These are phyloP conservation scores for Lipomyces yamanashiensis DNA, from an alignment of 805 yeast genomes.

Conservation along the genomic window DNA sequence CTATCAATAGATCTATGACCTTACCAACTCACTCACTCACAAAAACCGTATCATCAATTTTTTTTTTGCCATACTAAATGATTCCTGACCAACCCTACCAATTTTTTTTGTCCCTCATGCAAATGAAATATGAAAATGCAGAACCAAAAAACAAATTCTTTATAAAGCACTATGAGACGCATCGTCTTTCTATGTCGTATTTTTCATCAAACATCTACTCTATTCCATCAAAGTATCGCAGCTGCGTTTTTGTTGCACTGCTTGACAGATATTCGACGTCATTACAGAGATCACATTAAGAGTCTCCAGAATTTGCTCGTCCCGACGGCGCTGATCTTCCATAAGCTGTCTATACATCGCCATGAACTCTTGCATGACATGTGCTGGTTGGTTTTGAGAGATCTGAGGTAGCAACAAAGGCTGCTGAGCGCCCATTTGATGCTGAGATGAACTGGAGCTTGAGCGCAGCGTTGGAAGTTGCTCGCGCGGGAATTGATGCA, in stretches of 20 bases:
- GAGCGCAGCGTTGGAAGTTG: neutral
- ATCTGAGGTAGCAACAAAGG: neutral
- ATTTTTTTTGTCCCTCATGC: neutral
- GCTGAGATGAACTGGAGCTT: neutral
- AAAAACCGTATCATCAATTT: too few species aligned
- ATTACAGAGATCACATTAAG: slow-evolving; percentile 17
- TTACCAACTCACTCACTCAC: too few species aligned
- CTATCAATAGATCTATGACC: too few species aligned
- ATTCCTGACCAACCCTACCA: too few species aligned
- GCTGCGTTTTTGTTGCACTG: slow-evolving; percentile 2
- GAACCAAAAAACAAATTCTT: neutral
- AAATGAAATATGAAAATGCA: neutral
- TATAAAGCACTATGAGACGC: neutral
- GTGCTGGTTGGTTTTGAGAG: neutral
- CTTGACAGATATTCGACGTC: slow-evolving; percentile 19
- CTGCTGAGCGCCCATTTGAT: neutral
- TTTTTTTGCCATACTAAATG: too few species aligned
- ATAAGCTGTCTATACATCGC: slow-evolving; percentile 16
- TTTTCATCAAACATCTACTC: neutral
- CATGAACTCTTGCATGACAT: slow-evolving; percentile 16
- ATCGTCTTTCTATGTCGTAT: neutral
- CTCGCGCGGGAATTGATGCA: neutral
- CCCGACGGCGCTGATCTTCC: slow-evolving; percentile 23
- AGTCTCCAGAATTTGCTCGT: slow-evolving; percentile 18
- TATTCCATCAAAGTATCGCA: neutral